Percentiles rank a stretch among this genome's conserved stretches.
Conservation (phyloP, 441 rosid species). For the Populus hybrid region DNA sequence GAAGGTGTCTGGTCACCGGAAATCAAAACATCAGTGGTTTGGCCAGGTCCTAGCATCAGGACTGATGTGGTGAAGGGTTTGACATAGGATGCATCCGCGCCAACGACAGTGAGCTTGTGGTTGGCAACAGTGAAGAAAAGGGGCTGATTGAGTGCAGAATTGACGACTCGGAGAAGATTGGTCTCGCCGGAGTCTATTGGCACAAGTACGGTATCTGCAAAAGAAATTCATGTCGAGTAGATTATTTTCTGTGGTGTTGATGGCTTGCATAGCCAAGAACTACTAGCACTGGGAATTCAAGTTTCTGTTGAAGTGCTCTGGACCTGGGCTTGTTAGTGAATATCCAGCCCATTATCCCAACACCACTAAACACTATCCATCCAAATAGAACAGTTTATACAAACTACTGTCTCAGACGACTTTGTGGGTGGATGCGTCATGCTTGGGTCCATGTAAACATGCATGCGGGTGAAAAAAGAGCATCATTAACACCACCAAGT, state of each 20-base stretch:
- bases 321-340: background rate
- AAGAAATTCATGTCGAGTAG: background rate
- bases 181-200: conserved; percentile 30
- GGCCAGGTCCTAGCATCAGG: conserved; percentile 81
- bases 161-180: conserved; percentile 64
- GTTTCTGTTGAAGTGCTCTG: background rate
- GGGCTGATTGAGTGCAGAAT: conserved; percentile 69
- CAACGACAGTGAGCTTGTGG: conserved; percentile 71
- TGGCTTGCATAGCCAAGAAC: background rate
- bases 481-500: background rate
- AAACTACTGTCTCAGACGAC: too few species aligned
- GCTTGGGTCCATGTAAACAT: background rate
- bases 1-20: conserved; percentile 53
- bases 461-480: background rate
- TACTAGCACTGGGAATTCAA: background rate
- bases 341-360: background rate
- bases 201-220: conserved; percentile 54
- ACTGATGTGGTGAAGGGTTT: conserved; percentile 75
- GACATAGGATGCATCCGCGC: conserved; percentile 69
- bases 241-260: background rate
- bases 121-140: conserved; percentile 77
- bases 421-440: background rate
- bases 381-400: too few species aligned
- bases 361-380: too few species aligned
- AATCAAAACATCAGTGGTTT: conserved; percentile 78